Percentiles rank a stretch among this genome's conserved stretches.
Evolutionary conservation across 2,329 filamentous ascomycete species (phyloP).

Genomic region (Sarocladium brachiariae): DNA sequence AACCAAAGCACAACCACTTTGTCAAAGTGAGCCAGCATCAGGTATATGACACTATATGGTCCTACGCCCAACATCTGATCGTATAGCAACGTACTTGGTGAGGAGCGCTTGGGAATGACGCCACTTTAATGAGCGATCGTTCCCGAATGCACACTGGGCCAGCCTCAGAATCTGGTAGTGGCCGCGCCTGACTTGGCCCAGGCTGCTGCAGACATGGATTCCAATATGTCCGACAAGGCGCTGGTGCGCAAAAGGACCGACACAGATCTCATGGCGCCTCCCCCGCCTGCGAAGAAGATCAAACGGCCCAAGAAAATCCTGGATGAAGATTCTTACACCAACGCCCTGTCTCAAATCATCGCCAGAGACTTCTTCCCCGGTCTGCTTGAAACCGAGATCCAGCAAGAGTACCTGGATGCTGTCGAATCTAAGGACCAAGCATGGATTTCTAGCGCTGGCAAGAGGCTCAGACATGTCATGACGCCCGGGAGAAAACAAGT

Average conservation of each 20-base stretch:
- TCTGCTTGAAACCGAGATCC: slow-evolving; percentile 74
- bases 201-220: slow-evolving; percentile 28
- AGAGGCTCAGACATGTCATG: slow-evolving; percentile 69
- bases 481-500: slow-evolving; percentile 53
- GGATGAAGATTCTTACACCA: slow-evolving; percentile 90
- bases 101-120: too few species aligned
- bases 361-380: slow-evolving; percentile 96
- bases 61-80: too few species aligned
- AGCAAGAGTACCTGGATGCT: slow-evolving; percentile 88
- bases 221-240: slow-evolving; percentile 31
- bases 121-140: too few species aligned
- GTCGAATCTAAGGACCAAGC: slow-evolving; percentile 75
- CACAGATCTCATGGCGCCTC: slow-evolving; percentile 73
- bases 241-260: slow-evolving; percentile 61
- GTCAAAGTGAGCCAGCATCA: too few species aligned
- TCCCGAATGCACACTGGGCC: too few species aligned
- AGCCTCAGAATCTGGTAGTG: too few species aligned
- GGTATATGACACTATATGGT: too few species aligned
- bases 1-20: background rate
- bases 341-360: slow-evolving; percentile 87
- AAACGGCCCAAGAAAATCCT: slow-evolving; percentile 84
- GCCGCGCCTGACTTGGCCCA: background rate
- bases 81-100: too few species aligned
- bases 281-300: slow-evolving; percentile 77
- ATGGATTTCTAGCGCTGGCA: slow-evolving; percentile 81